Conservation (phyloP, 257 asterid genomes). For the Anisodus tanguticus region DNA sequence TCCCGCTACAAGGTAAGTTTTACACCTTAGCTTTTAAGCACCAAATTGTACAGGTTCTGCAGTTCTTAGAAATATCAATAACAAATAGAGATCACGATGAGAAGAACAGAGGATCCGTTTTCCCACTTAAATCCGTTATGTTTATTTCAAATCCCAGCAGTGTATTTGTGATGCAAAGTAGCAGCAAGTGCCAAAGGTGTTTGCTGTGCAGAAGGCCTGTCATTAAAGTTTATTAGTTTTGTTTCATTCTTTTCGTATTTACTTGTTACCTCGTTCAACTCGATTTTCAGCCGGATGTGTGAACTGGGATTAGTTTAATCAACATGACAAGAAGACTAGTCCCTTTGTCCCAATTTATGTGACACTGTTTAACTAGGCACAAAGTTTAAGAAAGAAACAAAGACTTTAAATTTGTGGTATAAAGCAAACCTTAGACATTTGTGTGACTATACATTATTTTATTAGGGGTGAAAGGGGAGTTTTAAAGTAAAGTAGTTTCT, state of each 20-base stretch:
- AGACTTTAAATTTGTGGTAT: no score
- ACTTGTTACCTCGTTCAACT: not conserved
- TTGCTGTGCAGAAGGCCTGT: conserved; percentile 10
- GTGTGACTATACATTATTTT: no score
- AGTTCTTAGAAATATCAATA: not conserved
- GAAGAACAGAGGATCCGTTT: not conserved
- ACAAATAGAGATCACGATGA: not conserved
- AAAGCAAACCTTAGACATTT: no score
- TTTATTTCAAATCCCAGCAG: conserved; percentile 2
- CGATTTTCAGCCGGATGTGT: not conserved
- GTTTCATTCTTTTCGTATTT: not conserved
- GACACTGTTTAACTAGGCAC: no score
- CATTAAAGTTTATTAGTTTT: conserved; percentile 4
- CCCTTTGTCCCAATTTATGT: no score
- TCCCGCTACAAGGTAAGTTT: not conserved
- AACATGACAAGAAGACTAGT: conserved; percentile 22
- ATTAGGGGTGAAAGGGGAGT: no score
- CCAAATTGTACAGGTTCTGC: conserved; percentile 28
- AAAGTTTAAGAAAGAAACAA: no score
- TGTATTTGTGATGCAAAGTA: conserved; percentile 20
- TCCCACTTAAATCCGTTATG: not conserved
- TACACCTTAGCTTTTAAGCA: conserved; percentile 20
- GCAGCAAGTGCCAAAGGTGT: conserved; percentile 13
- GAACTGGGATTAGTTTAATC: conserved; percentile 45
- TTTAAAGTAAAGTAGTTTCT: no score